Evolutionary conservation across 371 early-diverging fungal species (phyloP).

Genomic region (Entomophthora muscae): DNA sequence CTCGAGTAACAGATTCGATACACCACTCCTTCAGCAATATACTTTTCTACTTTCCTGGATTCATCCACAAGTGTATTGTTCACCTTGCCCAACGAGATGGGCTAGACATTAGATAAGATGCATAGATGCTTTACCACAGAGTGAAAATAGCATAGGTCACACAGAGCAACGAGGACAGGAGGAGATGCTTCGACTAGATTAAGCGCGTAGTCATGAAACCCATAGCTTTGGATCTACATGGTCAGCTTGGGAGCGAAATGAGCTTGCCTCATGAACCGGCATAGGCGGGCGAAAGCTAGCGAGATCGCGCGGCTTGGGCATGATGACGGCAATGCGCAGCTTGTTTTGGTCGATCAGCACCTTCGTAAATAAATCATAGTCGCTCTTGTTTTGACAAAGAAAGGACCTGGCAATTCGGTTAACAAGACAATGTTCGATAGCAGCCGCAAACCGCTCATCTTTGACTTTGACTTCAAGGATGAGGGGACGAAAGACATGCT

Average conservation of each 20-base stretch:
- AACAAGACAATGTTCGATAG: constrained; percentile 32
- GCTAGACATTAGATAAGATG: background rate
- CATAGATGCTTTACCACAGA: constrained; percentile 26
- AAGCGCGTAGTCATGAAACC: constrained; percentile 52
- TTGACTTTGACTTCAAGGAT: constrained; percentile 28
- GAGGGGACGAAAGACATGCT: constrained; percentile 56
- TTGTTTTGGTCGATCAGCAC: constrained; percentile 34
- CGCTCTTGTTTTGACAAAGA: constrained; percentile 52
- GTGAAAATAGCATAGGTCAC: constrained; percentile 34
- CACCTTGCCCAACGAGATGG: background rate
- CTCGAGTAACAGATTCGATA: background rate
- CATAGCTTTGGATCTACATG: constrained; percentile 18
- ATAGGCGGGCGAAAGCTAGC: constrained; percentile 22
- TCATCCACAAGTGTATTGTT: background rate
- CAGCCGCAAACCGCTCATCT: constrained; percentile 32
- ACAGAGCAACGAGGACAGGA: constrained; percentile 40
- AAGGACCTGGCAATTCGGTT: constrained; percentile 30
- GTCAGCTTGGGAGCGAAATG: background rate
- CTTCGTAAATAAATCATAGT: constrained; percentile 46
- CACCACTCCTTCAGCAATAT: constrained; percentile 9
- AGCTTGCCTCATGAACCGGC: constrained; percentile 18
- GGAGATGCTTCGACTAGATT: constrained; percentile 63
- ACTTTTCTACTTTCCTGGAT: constrained; percentile 5
- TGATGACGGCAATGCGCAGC: constrained; percentile 39
- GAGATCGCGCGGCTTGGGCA: constrained; percentile 18